phyloP scores from a whole-genome alignment of 2,329 filamentous ascomycete genomes.

The Trichocomaceae sp. region DNA sequence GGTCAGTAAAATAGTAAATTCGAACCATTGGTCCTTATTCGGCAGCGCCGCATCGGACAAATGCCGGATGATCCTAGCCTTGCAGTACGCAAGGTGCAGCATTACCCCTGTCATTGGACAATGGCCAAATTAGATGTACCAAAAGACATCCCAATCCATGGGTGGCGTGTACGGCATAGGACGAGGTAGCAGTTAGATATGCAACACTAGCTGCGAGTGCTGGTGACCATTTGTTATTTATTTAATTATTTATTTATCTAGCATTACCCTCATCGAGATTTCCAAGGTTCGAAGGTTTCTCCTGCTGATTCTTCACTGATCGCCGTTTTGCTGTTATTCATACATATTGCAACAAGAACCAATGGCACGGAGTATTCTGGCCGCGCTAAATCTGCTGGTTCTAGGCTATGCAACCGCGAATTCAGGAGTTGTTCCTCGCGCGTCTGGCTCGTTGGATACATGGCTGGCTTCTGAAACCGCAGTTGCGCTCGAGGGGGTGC shows the following conservation, averaged over 20 bases:
- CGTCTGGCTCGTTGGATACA: slow-evolving; percentile 19
- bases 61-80: not conserved
- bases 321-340: not conserved
- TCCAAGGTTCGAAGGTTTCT: not conserved
- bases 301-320: not conserved
- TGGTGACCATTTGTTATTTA: not conserved
- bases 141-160: not conserved
- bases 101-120: not conserved
- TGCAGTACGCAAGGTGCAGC: not conserved
- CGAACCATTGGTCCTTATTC: too few species aligned
- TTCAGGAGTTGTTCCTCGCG: slow-evolving; percentile 8
- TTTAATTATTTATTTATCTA: not conserved
- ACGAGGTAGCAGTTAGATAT: not conserved
- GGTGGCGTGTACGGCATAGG: too few species aligned
- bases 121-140: not conserved
- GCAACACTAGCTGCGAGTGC: not conserved
- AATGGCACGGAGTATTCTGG: slow-evolving; percentile 1
- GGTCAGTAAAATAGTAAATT: not conserved
- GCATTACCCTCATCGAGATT: too few species aligned
- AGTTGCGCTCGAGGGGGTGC: slow-evolving; percentile 48
- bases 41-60: not conserved
- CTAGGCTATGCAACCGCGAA: not conserved
- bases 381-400: slow-evolving; percentile 14
- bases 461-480: slow-evolving; percentile 43
- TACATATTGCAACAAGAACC: not conserved